Conservation (phyloP, 352 stramenopile genomes). For the Phytophthora melonis region DNA sequence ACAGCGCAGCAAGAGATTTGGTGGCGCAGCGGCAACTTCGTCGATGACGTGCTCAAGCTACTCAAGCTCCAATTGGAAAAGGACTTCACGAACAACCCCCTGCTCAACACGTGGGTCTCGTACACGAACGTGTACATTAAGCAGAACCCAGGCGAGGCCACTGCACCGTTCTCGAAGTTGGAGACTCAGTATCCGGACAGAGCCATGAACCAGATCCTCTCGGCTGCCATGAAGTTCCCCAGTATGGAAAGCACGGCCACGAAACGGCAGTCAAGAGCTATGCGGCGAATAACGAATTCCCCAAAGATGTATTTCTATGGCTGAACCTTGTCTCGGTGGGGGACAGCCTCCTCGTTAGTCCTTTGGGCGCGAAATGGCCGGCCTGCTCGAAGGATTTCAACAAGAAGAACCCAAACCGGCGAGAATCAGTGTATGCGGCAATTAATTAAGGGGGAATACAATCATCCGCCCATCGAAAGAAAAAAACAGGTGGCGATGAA, state of each 20-base stretch:
- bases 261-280: too few species aligned
- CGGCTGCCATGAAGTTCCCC: too few species aligned
- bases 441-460: not conserved
- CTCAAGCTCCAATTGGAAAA: not conserved
- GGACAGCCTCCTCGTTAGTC: not conserved
- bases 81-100: not conserved
- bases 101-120: not conserved
- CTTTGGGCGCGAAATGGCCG: not conserved
- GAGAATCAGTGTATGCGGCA: not conserved
- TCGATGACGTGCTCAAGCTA: not conserved
- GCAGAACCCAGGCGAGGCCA: not conserved
- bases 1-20: not conserved
- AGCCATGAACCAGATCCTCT: too few species aligned
- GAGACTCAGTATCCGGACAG: not conserved
- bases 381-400: not conserved
- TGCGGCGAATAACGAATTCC: too few species aligned
- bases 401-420: not conserved
- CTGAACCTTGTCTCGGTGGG: not conserved
- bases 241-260: too few species aligned
- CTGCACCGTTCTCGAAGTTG: not conserved
- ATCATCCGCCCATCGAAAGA: too few species aligned
- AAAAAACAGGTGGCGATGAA: not conserved
- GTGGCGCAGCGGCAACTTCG: not conserved
- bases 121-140: not conserved
- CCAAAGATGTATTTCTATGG: too few species aligned